Evolutionary conservation across 1,139 yeast genomes (phyloP), one percentile per base, ranked within the genome.

Genomic region (Debaryomyces sp.): DNA sequence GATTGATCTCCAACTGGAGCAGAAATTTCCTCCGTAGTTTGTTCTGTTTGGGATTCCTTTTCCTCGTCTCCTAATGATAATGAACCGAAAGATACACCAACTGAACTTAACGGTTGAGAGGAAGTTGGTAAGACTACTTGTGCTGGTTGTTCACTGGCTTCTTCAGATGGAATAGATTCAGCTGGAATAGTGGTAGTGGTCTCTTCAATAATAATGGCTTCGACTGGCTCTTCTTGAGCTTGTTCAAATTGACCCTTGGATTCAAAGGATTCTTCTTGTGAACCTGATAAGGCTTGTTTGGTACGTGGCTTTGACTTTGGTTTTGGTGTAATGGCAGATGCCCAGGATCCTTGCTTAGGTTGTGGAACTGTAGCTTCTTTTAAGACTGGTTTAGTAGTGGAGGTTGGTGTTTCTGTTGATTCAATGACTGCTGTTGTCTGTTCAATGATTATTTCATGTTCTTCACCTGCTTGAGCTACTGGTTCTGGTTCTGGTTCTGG

Each of bases 61-160:
- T 73, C 78, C 42, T 75, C 75, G 42, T 80, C 84, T 41, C 72
- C 77, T 56, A 80, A 70, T 36, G 82, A 71, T 65, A 84, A 74
- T 15, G 87, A 81, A 46, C 91, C 90, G 60, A 86, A 86, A 46
- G 87, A 85, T 48, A 85, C 87, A 56, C 88, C 89, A 45, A 83
- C 84, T 50, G 81, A 75, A 59, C 79, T 79, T 41, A 75, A 71
- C 53, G 76, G 71, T 60, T 78, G 81, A 43, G 76, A 64, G 44
- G 77, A 67, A 37, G 77, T 67, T 55, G 94, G 94, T 62, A 87
- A 80, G 46, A 86, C 85, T 52, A 87, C 94, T 54, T 87, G 80
- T 62, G 84, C 26, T 5, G 15, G 38, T 21, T 21, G 72, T 68
- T 74, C 63, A 65, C 56, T 33, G 21, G 32, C 54, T 48, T 53